Evolutionary conservation across 129 eudicot species (phyloP).

Genomic region (Calendula officinalis): DNA sequence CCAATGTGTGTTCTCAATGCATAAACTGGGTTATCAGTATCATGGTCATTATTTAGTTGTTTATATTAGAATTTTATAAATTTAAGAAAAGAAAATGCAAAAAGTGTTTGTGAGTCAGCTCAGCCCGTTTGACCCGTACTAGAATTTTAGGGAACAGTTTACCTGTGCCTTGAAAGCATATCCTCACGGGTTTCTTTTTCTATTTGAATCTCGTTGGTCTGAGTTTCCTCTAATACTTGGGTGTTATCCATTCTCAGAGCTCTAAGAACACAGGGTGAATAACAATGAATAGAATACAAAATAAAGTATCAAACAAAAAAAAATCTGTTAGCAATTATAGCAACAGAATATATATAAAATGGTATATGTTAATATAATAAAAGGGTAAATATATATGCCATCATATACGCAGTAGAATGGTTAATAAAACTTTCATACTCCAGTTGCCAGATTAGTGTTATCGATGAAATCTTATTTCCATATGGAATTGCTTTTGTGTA

Average conservation of each 20-base stretch:
- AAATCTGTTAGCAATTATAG: background rate
- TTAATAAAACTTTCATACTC: background rate
- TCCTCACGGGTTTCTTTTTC: constrained; percentile 77
- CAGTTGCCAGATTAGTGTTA: background rate
- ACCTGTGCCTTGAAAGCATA: constrained; percentile 97
- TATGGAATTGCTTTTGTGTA: background rate
- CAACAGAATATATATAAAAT: background rate
- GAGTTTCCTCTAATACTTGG: constrained; percentile 39
- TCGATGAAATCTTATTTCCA: background rate
- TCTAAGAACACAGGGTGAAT: constrained; percentile 10
- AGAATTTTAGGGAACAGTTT: background rate
- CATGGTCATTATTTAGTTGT: too few relatives aligned
- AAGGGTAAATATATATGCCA: background rate
- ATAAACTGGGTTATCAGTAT: background rate
- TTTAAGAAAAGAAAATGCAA: background rate
- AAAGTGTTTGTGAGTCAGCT: background rate
- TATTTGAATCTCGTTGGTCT: constrained; percentile 36
- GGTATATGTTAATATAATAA: background rate
- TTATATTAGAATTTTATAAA: background rate
- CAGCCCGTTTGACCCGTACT: background rate
- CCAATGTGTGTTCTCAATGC: background rate
- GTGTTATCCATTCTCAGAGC: constrained; percentile 47
- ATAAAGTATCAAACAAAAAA: background rate
- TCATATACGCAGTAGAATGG: background rate
- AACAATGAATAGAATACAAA: background rate